phyloP scores from a whole-genome alignment of 2,329 filamentous ascomycete species.

The Curvularia sp. region DNA sequence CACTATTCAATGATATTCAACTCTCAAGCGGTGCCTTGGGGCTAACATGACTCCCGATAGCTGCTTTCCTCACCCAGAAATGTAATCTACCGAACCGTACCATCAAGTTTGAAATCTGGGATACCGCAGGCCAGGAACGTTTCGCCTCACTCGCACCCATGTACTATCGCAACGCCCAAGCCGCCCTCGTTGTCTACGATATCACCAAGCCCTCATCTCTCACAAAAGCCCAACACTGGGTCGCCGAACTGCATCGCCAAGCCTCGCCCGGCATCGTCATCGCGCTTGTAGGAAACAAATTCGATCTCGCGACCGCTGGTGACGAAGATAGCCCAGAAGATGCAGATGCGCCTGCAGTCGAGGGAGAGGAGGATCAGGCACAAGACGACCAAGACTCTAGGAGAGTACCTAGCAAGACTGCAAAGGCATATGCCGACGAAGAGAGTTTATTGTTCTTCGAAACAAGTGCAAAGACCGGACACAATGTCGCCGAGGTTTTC shows the following conservation, averaged over 20 bases:
- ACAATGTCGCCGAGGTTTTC: slow-evolving; percentile 95
- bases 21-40: no score
- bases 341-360: slow-evolving; percentile 57
- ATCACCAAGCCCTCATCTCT: slow-evolving; percentile 95
- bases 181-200: slow-evolving; percentile 97
- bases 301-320: slow-evolving; percentile 73
- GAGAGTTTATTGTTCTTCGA: slow-evolving; percentile 96
- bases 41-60: slow-evolving; percentile 56
- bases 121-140: slow-evolving; percentile 96
- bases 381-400: slow-evolving; percentile 76
- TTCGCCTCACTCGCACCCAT: slow-evolving; percentile 96
- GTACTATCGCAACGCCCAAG: slow-evolving; percentile 99
- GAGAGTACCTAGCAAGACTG: slow-evolving; percentile 90
- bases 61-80: slow-evolving; percentile 98
- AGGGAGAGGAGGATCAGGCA: slow-evolving; percentile 60
- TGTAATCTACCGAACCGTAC: slow-evolving; percentile 93
- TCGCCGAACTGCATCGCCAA: slow-evolving; percentile 95
- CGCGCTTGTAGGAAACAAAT: slow-evolving; percentile 86
- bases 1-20: neutral
- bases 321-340: slow-evolving; percentile 56
- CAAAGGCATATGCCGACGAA: slow-evolving; percentile 91
- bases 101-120: slow-evolving; percentile 79
- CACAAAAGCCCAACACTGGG: slow-evolving; percentile 98
- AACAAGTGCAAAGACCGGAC: slow-evolving; percentile 94
- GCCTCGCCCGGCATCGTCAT: slow-evolving; percentile 97